A percentile compares a stretch with the other conserved stretches of the same genome.
These are phyloP conservation scores for Mucor plumbeus DNA, from an alignment of 371 early-diverging fungal species.

Conservation along the genomic window DNA sequence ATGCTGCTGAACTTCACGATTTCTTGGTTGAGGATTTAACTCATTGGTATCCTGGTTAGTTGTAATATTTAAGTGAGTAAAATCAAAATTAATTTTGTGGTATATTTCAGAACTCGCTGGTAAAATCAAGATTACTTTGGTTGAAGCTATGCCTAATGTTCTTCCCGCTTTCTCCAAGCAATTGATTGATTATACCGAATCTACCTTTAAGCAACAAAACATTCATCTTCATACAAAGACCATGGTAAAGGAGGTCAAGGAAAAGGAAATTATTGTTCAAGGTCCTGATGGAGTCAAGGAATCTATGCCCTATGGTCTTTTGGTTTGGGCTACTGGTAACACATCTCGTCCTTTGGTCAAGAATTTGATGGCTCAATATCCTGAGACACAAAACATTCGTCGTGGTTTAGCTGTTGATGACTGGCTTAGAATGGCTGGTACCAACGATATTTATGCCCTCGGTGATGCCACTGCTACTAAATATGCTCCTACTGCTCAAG, in stretches of 20 bases:
- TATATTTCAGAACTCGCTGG: constrained; percentile 60
- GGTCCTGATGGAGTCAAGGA: constrained; percentile 71
- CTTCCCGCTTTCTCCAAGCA: constrained; percentile 90
- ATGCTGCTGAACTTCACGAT: constrained; percentile 94
- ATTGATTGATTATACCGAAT: constrained; percentile 91
- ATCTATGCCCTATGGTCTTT: constrained; percentile 83
- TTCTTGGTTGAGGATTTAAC: constrained; percentile 86
- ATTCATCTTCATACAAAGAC: constrained; percentile 88
- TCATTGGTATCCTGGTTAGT: constrained; percentile 77
- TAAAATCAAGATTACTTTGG: constrained; percentile 87
- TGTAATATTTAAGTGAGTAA: no score
- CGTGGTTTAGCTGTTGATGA: constrained; percentile 90
- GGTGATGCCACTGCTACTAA: constrained; percentile 91
- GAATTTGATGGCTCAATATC: constrained; percentile 75
- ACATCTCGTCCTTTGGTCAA: constrained; percentile 82
- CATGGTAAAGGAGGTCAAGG: constrained; percentile 87
- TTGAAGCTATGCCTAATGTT: constrained; percentile 91
- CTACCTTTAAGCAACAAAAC: constrained; percentile 84
- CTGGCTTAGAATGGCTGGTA: constrained; percentile 78
- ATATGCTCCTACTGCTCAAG: constrained; percentile 92
- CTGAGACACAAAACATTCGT: constrained; percentile 75
- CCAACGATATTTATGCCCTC: constrained; percentile 78
- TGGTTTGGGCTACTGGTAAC: constrained; percentile 97
- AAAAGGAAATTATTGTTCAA: constrained; percentile 81
- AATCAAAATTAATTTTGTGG: no score